phyloP scores from a whole-genome alignment of 805 yeast genomes.

The Candida mattraensis region DNA sequence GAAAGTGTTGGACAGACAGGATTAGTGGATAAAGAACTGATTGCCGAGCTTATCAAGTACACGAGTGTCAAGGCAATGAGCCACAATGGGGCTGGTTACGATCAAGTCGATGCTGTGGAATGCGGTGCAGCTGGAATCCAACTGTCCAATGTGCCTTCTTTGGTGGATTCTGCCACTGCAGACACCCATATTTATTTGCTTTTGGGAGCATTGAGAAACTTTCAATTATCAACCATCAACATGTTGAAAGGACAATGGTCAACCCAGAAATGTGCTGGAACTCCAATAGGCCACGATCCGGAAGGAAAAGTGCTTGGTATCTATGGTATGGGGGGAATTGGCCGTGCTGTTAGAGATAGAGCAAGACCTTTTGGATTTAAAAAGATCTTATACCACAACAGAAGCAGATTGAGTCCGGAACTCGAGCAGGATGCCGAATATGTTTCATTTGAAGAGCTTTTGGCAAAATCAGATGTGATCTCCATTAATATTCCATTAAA shows the following conservation, averaged over 20 bases:
- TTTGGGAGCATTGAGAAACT: constrained; percentile 55
- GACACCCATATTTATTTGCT: constrained; percentile 53
- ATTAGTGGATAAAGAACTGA: constrained; percentile 44
- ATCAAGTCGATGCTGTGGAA: constrained; percentile 45
- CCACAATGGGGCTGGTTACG: constrained; percentile 61
- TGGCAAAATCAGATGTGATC: constrained; percentile 63
- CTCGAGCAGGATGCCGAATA: constrained; percentile 71
- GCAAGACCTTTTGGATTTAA: constrained; percentile 75
- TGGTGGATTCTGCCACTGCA: constrained; percentile 57
- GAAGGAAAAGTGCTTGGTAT: constrained; percentile 76
- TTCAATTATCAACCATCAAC: constrained; percentile 55
- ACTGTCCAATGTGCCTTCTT: constrained; percentile 51
- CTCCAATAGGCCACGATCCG: constrained; percentile 72
- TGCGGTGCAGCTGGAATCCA: constrained; percentile 43
- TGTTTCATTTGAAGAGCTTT: constrained; percentile 67
- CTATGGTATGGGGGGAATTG: constrained; percentile 88
- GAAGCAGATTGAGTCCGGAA: constrained; percentile 56
- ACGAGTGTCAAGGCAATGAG: constrained; percentile 42
- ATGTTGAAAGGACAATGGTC: constrained; percentile 66
- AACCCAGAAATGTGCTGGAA: constrained; percentile 45
- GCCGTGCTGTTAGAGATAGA: constrained; percentile 73
- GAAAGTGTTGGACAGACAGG: constrained; percentile 41
- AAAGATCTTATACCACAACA: constrained; percentile 70
- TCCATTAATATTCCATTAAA: constrained; percentile 80
- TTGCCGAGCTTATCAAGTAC: constrained; percentile 33